phyloP scores from a whole-genome alignment of 257 asterid genomes.

The Capsicum rhomboideum region DNA sequence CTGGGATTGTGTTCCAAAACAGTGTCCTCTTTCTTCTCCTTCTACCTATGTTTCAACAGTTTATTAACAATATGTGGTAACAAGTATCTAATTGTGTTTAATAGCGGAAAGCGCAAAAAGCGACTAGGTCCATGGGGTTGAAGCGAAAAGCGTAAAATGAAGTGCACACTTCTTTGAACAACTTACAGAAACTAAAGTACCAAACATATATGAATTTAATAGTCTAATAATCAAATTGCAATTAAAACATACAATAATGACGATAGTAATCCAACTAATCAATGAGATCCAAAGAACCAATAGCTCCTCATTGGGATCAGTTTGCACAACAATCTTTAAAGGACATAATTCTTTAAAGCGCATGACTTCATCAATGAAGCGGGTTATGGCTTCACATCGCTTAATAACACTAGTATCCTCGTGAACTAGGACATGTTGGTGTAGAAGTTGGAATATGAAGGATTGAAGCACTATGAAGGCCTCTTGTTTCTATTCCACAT shows the following conservation, averaged over 20 bases:
- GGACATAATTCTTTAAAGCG: background rate
- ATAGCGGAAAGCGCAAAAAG: background rate
- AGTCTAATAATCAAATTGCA: background rate
- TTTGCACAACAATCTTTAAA: background rate
- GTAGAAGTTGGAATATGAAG: background rate
- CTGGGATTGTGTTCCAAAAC: background rate
- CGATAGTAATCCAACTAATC: background rate
- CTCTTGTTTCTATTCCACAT: background rate
- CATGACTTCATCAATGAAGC: background rate
- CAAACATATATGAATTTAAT: background rate
- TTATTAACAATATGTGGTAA: background rate
- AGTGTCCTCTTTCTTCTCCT: background rate
- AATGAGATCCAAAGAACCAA: background rate
- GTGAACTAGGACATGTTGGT: background rate
- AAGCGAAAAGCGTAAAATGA: background rate
- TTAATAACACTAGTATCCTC: background rate
- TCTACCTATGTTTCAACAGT: background rate
- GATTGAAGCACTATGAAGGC: background rate
- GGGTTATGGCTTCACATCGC: no score
- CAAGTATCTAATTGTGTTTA: background rate
- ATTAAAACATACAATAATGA: background rate
- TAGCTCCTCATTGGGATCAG: background rate
- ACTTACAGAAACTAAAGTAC: background rate
- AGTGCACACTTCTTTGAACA: background rate
- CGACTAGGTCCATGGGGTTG: background rate